Base-by-base conservation (phyloP, 768 basidiomycete species). In the Tricholoma saponaceum region DNA sequence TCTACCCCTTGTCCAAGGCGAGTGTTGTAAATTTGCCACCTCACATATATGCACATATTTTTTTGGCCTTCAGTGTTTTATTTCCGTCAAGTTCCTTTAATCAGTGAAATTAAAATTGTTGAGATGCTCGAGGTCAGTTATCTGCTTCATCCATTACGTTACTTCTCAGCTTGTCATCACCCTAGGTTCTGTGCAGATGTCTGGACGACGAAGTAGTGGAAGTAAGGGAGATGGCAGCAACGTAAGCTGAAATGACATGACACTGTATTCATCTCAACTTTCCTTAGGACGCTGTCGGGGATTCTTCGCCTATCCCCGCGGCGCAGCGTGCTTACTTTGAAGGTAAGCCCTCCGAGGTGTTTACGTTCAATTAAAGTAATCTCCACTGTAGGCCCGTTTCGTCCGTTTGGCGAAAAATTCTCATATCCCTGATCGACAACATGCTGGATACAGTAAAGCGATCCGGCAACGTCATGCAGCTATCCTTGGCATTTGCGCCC, bases 401-500 rank as follows among this genome's bases (percentile, higher is more conserved):
- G 79, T 89, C 23, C 82, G 84, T n/a, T 78, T 89, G 49, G 81
- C 89, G 43, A 83, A 85, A 60, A 81, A 80, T 60, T 86, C 83
- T 58, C 79, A 79, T 51, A 78, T 95, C 30, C 91, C 91, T 0
- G 57, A 70, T 39, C 80, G 90, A 25, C 75, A 84, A 55, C 81
- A 88, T 46, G 76, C 85, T 54, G 60, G 77, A 63, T 95, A 95
- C 70, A 86, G 82, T 58, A 75, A 77, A 47, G 83, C 87, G 6
- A 74, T 95, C 13, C 84, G 92, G 25, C 83, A 88, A 66, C 82
- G 91, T 22, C 94, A 97, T 70, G 90, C 92, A 23, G 94, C 94
- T 1, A 90, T 98, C 57, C 79, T 98, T 50, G 96, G 96, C n/a
- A 86, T 95, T 44, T 92, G 92, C 62, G 92, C 96, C 5, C 76